Evolutionary conservation across 352 stramenopile genomes (phyloP), one percentile per base, ranked within the genome.

Genomic region (Phytopythium helicoides): DNA sequence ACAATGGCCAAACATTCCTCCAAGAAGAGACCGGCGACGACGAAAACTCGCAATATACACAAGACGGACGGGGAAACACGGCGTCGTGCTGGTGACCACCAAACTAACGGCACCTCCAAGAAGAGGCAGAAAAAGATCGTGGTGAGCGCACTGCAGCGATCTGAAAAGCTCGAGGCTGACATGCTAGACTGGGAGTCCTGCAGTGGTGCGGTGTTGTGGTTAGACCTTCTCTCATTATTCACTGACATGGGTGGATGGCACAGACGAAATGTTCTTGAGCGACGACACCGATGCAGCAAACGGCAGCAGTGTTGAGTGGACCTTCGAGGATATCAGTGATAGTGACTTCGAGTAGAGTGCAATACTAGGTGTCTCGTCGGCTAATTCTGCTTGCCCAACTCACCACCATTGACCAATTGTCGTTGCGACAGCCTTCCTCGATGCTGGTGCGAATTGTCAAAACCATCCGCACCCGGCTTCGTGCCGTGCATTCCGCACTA

Each of bases 121-220:
- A 68, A 58, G 26, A 39, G 54, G n/a, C n/a, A n/a, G 40, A 68
- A 48, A 47, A 51, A 2, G 19, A 45, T 16, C 34, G 44, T 9
- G 49, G 35, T 37, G 52, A 31, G 51, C 49, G 6, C 3, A 18
- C 19, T 8, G 3, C 62, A 54, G 16, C 68, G 64, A 28, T 47
- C 58, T 7, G 58, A 70, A 12, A 57, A 56, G 48, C 44, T 87
- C 6, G 61, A 57, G 34, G 57, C 36, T 4, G 77, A 91, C 42
- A 81, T 89, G 63, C 34, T 68, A 19, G 71, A 81, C 22, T 91
- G 81, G 81, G 81, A 82, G 26, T 65, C 69, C 2, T 88, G 79
- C 56, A 85, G 80, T 23, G 81, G 81, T 91, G n/a, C 14, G 8
- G 18, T 19, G 3, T 36, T 5, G 16, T 31, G 4, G 22, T 6